Evolutionary conservation across 495 filamentous ascomycete genomes (phyloP), one percentile per base, ranked within the genome.

Genomic region (Penicillium pancosmium): DNA sequence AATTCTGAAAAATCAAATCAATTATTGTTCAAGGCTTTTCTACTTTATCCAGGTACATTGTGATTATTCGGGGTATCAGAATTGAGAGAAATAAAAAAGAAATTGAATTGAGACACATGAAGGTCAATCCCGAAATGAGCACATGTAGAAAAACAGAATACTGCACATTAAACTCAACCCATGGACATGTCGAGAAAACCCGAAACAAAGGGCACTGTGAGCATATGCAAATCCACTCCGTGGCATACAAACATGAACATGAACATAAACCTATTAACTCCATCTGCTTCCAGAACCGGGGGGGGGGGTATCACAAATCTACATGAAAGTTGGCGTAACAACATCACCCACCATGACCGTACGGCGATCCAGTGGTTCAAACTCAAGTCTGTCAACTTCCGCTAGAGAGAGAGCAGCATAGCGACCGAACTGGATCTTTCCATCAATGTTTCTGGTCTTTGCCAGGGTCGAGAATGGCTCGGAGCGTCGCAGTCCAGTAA

Each of bases 401-500:
- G 50, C 52, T 2, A 12, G 33, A 2, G 73, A 65, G 46, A 79
- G 60, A 36, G 74, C 67, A 15, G 88, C 85, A 73, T 98, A 93
- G 55, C 86, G 81, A 12, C 93, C 93, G 76, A 98, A 98, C 50
- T 88, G 86, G 12, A 97, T 86, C 73, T 89, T 91, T 0, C 92
- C 91, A 34, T 88, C 85, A 33, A 90, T 82, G 59, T 91, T 83
- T 59, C 93, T 80, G 1, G 91, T 97, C 73, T 94, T 96, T 1
- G 87, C 86, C 31, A 98, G 75, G 1, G 92, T 97, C 1, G 90
- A 83, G 70, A 94, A 95, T 0, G 94, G 94, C 69, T 97, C 93
- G 59, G 91, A 84, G 41, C 86, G 82, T 71, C 85, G 89, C 48
- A 85, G 80, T 0, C 86, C 93, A 5, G 89, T 95, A 16, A 86